These are phyloP conservation scores for Sugiyamaella valdiviana DNA, from an alignment of 805 yeast species.

Conservation along the genomic window DNA sequence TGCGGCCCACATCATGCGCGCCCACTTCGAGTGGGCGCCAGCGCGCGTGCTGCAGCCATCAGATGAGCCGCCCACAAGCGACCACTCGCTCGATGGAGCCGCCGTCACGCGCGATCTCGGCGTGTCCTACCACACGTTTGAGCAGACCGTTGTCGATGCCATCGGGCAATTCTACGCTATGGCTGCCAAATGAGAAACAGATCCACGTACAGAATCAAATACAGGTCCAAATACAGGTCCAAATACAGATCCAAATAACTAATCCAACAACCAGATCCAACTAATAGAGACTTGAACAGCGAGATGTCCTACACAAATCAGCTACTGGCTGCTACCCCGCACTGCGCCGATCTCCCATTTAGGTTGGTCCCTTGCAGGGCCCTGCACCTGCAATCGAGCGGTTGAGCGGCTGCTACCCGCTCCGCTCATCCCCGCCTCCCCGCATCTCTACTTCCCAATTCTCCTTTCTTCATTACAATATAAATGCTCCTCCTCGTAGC, in stretches of 20 bases:
- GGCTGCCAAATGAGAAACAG: no score
- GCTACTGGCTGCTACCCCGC: no score
- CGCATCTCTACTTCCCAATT: neutral
- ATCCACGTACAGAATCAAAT: no score
- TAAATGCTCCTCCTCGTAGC: no score
- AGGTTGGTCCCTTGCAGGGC: neutral
- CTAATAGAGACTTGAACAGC: no score
- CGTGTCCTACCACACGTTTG: conserved; percentile 21
- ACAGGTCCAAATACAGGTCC: no score
- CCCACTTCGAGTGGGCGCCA: conserved; percentile 16
- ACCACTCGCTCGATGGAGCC: conserved; percentile 18
- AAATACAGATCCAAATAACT: no score
- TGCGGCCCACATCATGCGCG: conserved; percentile 19
- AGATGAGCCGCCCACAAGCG: conserved; percentile 9
- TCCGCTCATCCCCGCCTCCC: neutral
- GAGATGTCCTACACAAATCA: no score
- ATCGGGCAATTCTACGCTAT: conserved; percentile 8
- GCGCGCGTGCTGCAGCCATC: conserved; percentile 1
- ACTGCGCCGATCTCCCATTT: no score
- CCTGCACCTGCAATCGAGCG: neutral
- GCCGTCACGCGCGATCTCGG: conserved; percentile 19
- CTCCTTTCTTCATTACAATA: neutral
- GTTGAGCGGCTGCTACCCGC: neutral
- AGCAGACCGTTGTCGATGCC: conserved; percentile 19
- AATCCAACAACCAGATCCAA: no score